Conservation (phyloP, 345 rosid species). For the Bruguiera parviflora region DNA sequence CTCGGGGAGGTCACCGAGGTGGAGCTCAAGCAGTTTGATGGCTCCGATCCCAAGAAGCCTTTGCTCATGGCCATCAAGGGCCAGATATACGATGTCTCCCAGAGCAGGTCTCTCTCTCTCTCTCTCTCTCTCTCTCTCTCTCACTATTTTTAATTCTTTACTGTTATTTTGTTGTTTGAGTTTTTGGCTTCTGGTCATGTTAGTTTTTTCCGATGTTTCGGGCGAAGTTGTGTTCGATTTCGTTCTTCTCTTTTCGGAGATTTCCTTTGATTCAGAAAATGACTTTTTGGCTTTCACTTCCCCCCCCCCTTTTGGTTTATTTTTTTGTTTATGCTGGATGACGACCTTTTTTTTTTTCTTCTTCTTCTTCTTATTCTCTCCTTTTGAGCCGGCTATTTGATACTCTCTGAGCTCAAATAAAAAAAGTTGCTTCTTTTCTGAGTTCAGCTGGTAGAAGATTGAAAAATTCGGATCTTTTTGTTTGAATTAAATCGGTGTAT, state of each 20-base stretch:
- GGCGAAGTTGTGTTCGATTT: no score
- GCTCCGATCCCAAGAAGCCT: conserved; percentile 75
- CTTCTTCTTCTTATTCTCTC: no score
- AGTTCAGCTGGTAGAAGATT: not conserved
- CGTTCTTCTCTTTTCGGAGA: not conserved
- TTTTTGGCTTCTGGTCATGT: not conserved
- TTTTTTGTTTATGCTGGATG: not conserved
- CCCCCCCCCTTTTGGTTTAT: not conserved
- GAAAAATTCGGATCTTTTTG: not conserved
- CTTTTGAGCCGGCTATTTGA: not conserved
- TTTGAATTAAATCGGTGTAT: not conserved
- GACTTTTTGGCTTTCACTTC: not conserved
- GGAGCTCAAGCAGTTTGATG: conserved; percentile 81
- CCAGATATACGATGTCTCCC: conserved; percentile 99
- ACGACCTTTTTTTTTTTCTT: not conserved
- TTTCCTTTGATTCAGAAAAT: not conserved
- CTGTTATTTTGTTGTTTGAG: not conserved
- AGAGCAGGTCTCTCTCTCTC: conserved; percentile 61
- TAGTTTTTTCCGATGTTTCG: no score
- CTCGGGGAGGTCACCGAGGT: conserved; percentile 84
- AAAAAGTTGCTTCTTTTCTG: conserved; percentile 3
- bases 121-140: not conserved
- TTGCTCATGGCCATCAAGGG: conserved; percentile 98
- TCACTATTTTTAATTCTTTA: not conserved
- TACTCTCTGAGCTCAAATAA: not conserved